Evolutionary conservation across 75 land plant species (phyloP), one percentile per base, ranked within the genome.

Genomic region (Larix kaempferi): DNA sequence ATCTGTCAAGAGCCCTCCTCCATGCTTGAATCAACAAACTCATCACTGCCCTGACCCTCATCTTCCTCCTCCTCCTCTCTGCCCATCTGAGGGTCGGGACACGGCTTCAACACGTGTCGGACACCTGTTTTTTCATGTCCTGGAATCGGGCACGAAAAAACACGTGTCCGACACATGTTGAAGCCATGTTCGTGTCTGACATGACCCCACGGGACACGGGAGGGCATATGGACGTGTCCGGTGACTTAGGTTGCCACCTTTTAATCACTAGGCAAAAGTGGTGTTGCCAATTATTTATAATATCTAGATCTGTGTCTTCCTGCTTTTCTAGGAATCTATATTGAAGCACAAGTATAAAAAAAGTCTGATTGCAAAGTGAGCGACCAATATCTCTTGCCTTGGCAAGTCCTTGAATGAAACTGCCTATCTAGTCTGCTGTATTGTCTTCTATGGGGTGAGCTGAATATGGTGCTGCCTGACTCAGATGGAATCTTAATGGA

Each of bases 401-500:
- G 35, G 39, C 15, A 37, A 65, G 39, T 65, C 69, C 39, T 65
- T 65, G 21, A 65, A 65, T 33, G 75, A 23, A 44, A 57, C 64
- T 74, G 56, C 58, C 58, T 74, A 6, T 29, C 25, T 19, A 17
- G 29, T 74, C 26, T 12, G 65, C 61, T 74, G 57, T 25, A 58
- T 54, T 35, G 16, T 29, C 76, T 74, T 55, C 12, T 35, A 69
- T 21, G n/a, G 37, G 33, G 22, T 69, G 72, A 69, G 23, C 52
- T 39, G 72, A 69, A 69, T 69, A 69, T 69, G 44, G 49, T 69
- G 72, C 33, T 69, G 72, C 49, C 52, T 69, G 52, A 17, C 37
- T 69, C 72, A 41, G 72, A 37, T 69, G 72, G 72, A 69, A 35
- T 52, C 49, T 69, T 69, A 69, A 39, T 69, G 44, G 72, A 44